phyloP scores from a whole-genome alignment of 2,329 filamentous ascomycete genomes.

The Arthrobotrys sphaeroides region DNA sequence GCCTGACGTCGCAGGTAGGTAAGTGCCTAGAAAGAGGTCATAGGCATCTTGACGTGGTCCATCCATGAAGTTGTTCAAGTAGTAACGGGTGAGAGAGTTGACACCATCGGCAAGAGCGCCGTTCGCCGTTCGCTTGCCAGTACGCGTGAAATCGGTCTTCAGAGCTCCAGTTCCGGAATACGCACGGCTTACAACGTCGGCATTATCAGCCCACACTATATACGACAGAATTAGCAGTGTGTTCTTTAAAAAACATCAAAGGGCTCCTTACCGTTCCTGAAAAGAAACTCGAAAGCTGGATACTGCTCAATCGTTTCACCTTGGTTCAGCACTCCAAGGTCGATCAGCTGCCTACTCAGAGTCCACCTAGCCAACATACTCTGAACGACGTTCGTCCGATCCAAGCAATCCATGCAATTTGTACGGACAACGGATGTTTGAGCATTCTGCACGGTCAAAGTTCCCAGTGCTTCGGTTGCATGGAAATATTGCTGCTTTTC shows the following conservation, averaged over 20 bases:
- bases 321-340: conserved; percentile 78
- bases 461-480: conserved; percentile 79
- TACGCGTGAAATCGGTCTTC: conserved; percentile 98
- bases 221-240: conserved; percentile 24
- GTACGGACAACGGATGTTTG: conserved; percentile 94
- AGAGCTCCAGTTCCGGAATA: conserved; percentile 97
- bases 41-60: conserved; percentile 95
- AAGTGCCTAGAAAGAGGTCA: conserved; percentile 89
- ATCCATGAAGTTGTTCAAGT: conserved; percentile 92
- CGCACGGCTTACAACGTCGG: conserved; percentile 88
- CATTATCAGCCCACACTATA: conserved; percentile 91
- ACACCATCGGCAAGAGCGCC: conserved; percentile 86
- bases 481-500: conserved; percentile 89
- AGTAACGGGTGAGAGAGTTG: conserved; percentile 88
- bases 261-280: conserved; percentile 73
- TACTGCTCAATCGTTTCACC: conserved; percentile 80
- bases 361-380: conserved; percentile 94
- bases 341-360: conserved; percentile 85
- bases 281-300: conserved; percentile 80
- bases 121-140: conserved; percentile 83
- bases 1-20: conserved; percentile 76
- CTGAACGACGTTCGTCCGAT: conserved; percentile 97
- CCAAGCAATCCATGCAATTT: conserved; percentile 99
- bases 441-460: conserved; percentile 74
- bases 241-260: not conserved